Conservation (phyloP, 192 early-diverging fungal species). For the Backusella westeae region DNA sequence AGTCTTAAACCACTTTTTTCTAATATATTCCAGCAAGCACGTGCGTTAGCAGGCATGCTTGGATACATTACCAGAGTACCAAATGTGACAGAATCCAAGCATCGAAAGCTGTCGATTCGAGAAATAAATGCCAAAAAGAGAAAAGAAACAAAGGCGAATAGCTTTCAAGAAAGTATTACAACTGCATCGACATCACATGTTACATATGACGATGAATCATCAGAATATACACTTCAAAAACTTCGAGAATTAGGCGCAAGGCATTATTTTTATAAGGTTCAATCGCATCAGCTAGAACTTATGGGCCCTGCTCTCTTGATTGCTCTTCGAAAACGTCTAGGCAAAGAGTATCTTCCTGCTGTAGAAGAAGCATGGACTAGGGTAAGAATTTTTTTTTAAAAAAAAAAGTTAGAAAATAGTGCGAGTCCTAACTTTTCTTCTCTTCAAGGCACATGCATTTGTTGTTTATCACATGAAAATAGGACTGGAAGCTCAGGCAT, state of each 20-base stretch:
- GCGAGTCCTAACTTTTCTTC: not conserved
- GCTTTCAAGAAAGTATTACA: not conserved
- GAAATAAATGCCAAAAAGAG: conserved; percentile 13
- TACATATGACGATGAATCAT: not conserved
- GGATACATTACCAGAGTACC: conserved; percentile 12
- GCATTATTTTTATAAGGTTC: conserved; percentile 22
- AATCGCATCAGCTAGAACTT: conserved; percentile 4
- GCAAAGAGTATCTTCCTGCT: conserved; percentile 12
- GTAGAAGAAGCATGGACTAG: conserved; percentile 11
- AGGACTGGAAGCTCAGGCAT: conserved; percentile 12
- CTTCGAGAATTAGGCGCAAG: conserved; percentile 21
- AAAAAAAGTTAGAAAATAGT: not conserved
- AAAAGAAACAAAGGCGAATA: not conserved
- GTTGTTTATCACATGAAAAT: conserved; percentile 18
- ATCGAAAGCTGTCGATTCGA: not conserved
- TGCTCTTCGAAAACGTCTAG: conserved; percentile 14
- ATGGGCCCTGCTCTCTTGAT: conserved; percentile 8
- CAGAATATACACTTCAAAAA: not conserved
- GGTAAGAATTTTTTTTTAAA: not conserved
- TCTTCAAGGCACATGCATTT: conserved; percentile 11
- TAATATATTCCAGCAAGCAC: conserved; percentile 23
- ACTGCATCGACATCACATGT: not conserved
- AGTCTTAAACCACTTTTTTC: conserved; percentile 12
- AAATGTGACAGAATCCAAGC: not conserved
- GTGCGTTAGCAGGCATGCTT: conserved; percentile 22